Evolutionary conservation across 192 early-diverging fungal genomes (phyloP), one percentile per base, ranked within the genome.

Genomic region (Coemansia sp.): DNA sequence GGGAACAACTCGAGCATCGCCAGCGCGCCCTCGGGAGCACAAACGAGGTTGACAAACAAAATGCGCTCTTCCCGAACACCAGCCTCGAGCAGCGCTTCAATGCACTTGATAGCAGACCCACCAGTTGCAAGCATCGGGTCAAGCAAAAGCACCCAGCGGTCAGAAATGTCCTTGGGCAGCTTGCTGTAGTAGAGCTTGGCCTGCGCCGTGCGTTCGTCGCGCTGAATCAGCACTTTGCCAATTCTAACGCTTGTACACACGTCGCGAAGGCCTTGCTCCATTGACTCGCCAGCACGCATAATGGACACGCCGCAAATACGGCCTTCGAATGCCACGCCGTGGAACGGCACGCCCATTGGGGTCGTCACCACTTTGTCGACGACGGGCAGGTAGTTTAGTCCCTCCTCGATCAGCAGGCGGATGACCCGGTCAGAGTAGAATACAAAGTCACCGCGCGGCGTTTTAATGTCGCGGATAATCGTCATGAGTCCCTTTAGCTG

Each of bases 61-160:
- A 95, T 95, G 24, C 85, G 80, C 31, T 94, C 90, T 71, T 97
- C 90, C 34, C 77, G 71, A 12, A 97, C 95, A 21, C 88, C 89
- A 52, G 90, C 82, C 54, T 92, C 88, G 7, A 94, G 74, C 68
- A 97, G 82, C 0, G 91, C 91, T 84, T 97, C 86, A 25, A 95
- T 87, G 36, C 93, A 93, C 74, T 95, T 92, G 70, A 90, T 91
- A 5, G 93, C 95, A 24, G 93, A 94, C 31, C 95, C 95, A 17
- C 95, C 95, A 26, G 95, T 97, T 12, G 93, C 93, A 87, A 97
- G 87, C 95, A 97, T 97, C 23, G 95, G 95, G 62, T 97, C 95
- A 17, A 97, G 83, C 24, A 97, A 81, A 44, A 97, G 73, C 50
- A 91, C 89, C 78, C 86, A 94, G 53, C 93, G 87, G 42, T 84